Percentiles rank a stretch among this genome's conserved stretches.
Conservation (phyloP, 106 monocot genomes). For the Amphibolis antarctica region DNA sequence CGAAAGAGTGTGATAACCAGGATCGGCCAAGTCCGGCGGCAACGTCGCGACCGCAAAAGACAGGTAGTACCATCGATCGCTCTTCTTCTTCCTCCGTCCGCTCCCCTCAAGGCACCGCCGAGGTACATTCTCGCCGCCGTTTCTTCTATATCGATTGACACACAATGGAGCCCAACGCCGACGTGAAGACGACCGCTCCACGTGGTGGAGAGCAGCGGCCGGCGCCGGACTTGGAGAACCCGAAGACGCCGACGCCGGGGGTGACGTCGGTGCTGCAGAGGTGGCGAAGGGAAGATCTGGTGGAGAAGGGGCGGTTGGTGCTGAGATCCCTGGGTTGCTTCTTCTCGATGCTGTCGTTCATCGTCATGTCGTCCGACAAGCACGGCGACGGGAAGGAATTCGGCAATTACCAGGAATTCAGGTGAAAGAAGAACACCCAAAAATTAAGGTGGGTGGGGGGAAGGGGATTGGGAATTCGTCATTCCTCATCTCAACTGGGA, state of each 20-base stretch:
- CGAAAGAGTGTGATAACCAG: no score
- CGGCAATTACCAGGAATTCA: slow-evolving; percentile 66
- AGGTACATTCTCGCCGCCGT: no score
- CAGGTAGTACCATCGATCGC: no score
- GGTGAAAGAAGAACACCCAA: slow-evolving; percentile 14
- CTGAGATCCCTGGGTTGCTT: slow-evolving; percentile 33
- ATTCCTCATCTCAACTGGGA: neutral
- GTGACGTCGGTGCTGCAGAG: slow-evolving; percentile 31
- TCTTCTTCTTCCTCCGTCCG: no score
- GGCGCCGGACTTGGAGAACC: slow-evolving; percentile 1
- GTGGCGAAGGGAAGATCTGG: slow-evolving; percentile 35
- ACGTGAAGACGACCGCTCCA: no score
- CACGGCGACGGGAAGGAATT: slow-evolving; percentile 82
- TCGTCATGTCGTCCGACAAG: slow-evolving; percentile 68
- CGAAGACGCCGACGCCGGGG: slow-evolving; percentile 6
- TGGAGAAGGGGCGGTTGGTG: slow-evolving; percentile 29
- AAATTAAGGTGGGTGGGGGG: neutral
- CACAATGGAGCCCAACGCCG: no score
- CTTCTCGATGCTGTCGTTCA: slow-evolving; percentile 41
- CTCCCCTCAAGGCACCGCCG: no score
- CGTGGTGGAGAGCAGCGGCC: no score
- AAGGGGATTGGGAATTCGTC: neutral
- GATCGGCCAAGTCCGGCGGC: no score
- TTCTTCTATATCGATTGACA: no score
- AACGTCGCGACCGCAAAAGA: no score